Conservation (phyloP, 371 early-diverging fungal species). For the Mucor indicus region DNA sequence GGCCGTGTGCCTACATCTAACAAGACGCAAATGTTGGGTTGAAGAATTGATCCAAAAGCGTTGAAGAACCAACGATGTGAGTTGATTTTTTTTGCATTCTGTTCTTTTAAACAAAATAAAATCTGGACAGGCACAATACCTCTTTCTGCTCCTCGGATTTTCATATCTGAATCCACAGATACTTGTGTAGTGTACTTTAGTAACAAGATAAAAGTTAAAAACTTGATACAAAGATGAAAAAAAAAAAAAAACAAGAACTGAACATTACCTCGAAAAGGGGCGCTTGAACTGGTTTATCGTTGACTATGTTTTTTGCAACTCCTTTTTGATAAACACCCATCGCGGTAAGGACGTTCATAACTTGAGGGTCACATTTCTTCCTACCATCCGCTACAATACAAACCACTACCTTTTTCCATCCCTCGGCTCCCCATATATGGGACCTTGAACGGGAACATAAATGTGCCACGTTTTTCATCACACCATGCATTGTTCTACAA, state of each 20-base stretch:
- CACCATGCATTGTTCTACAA: conserved; percentile 70
- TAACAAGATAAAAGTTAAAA: conserved; percentile 3
- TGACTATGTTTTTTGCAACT: conserved; percentile 59
- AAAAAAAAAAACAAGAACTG: too few species aligned
- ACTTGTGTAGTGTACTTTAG: conserved; percentile 77
- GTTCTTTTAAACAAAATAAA: conserved; percentile 82
- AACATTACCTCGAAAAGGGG: conserved; percentile 71
- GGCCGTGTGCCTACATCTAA: conserved; percentile 77
- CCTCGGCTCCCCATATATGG: conserved; percentile 67
- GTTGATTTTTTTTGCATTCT: conserved; percentile 88
- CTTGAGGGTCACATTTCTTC: conserved; percentile 58
- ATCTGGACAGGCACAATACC: conserved; percentile 73
- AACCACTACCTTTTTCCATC: conserved; percentile 84
- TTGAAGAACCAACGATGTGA: conserved; percentile 88
- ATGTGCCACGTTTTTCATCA: conserved; percentile 80
- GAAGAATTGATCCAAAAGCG: conserved; percentile 64
- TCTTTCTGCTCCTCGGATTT: conserved; percentile 66
- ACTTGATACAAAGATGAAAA: background rate
- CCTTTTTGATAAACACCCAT: conserved; percentile 77
- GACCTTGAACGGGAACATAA: conserved; percentile 64
- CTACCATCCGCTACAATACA: conserved; percentile 87
- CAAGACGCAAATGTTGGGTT: conserved; percentile 75
- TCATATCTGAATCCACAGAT: conserved; percentile 62
- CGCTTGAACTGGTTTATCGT: conserved; percentile 60
- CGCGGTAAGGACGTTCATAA: conserved; percentile 55